Evolutionary conservation across 2,329 filamentous ascomycete species (phyloP), one percentile per base, ranked within the genome.

Genomic region (Monosporascus sp.): DNA sequence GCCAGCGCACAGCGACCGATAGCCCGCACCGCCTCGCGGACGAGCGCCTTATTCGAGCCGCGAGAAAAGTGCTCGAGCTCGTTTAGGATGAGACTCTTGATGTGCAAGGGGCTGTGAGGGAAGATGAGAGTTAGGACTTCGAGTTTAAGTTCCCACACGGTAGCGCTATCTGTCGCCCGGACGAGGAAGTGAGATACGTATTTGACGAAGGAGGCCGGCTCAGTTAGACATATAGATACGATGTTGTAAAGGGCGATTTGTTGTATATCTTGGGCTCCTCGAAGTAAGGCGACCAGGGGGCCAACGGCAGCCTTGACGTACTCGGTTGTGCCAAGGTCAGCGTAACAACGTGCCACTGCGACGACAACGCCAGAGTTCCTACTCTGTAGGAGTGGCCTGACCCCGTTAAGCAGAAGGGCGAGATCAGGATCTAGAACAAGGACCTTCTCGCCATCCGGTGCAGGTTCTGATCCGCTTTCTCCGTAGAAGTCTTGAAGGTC

Each of bases 41-140:
- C 89, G 11, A 97, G 78, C 1, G 85, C 81, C 57, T 88, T 85
- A 67, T 96, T 86, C 14, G 69, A 77, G 5, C 83, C 85, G 55
- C 87, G 84, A 0, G 89, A 91, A 70, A 97, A 97, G 72, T 97
- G 93, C 65, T 96, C 92, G 6, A 99, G 79, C 68, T 99, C 94
- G 60, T 89, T 92, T 49, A 99, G 79, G 46, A 97, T 90, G 7
- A 99, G 79, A 53, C 88, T 89, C 70, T 96, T 95, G 55, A 88
- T 76, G 55, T 90, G 86, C 9, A 82, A 69, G 6, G 86, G 85
- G 59, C 86, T 86, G 65, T 96, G 82, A 0, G 93, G 91, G 63
- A 97, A 99, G 60, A 97, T 86, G 56, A 99, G 78, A 0, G 94
- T 93, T 52, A 97, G 77, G 4, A 96, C 76, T 69, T 99, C 95